Conservation (phyloP, 257 asterid genomes). For the Forsythia suspensa region DNA sequence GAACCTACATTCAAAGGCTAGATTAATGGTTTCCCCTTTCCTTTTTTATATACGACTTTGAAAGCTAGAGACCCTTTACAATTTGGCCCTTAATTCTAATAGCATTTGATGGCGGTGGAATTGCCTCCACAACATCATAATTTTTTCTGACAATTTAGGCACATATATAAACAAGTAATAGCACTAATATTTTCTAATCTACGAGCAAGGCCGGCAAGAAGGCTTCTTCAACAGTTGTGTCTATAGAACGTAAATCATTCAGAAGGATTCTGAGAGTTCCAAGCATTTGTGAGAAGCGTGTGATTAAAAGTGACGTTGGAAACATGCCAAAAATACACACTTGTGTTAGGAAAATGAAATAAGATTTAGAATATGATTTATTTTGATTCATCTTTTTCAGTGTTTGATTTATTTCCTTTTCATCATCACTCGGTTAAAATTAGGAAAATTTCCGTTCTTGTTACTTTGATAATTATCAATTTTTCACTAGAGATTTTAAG, state of each 20-base stretch:
- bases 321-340: background rate
- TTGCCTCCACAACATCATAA: background rate
- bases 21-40: background rate
- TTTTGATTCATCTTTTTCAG: background rate
- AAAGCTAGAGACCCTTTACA: background rate
- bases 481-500: background rate
- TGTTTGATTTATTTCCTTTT: background rate
- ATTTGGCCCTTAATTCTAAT: background rate
- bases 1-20: background rate
- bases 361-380: background rate
- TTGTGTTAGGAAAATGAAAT: background rate
- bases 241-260: background rate
- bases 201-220: slow-evolving; percentile 4
- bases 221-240: background rate
- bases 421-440: background rate
- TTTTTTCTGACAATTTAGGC: background rate
- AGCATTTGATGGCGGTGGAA: background rate
- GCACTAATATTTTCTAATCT: background rate
- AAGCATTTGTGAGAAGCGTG: background rate
- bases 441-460: background rate
- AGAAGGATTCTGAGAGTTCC: background rate
- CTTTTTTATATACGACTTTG: background rate
- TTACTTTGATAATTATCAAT: background rate
- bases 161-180: background rate
- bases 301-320: background rate